Evolutionary conservation across 73 alveolate genomes (phyloP).

Genomic region (Paraurostyla sp.): DNA sequence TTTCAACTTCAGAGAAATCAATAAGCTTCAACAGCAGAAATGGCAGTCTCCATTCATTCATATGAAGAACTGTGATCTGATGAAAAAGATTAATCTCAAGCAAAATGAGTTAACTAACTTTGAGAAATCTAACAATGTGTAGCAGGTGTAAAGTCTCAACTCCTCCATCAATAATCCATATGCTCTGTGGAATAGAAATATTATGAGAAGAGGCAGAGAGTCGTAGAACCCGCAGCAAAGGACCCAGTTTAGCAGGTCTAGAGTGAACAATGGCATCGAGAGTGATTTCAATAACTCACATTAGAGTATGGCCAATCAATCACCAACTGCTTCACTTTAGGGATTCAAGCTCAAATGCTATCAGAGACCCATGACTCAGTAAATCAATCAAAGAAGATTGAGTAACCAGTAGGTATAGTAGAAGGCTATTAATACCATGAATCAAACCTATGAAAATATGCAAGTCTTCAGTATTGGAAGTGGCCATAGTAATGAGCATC

Average conservation of each 20-base stretch:
- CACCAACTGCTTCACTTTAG: neutral
- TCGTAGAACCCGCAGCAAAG: too few species aligned
- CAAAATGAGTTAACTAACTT: neutral
- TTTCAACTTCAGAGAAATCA: conserved; percentile 14
- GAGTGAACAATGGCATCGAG: neutral
- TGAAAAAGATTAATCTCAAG: neutral
- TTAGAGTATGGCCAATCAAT: neutral
- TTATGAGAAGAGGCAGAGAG: too few species aligned
- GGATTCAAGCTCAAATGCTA: conserved; percentile 2
- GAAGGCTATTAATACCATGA: neutral
- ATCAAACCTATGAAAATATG: neutral
- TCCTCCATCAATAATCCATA: conserved; percentile 9
- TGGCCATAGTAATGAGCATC: too few species aligned
- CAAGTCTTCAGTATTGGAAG: neutral
- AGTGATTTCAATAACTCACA: neutral
- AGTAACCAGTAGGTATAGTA: too few species aligned
- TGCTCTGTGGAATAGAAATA: conserved; percentile 5
- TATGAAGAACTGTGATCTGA: neutral
- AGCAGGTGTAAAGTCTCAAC: neutral
- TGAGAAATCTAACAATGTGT: conserved; percentile 32
- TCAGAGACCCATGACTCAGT: conserved; percentile 11
- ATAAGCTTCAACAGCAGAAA: neutral
- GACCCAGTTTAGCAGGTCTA: too few species aligned
- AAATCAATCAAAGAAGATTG: neutral
- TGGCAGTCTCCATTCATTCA: conserved; percentile 35